Percentiles rank a stretch among this genome's conserved stretches.
Evolutionary conservation across 257 asterid genomes (phyloP).

Genomic region (Euphrasia confusa): DNA sequence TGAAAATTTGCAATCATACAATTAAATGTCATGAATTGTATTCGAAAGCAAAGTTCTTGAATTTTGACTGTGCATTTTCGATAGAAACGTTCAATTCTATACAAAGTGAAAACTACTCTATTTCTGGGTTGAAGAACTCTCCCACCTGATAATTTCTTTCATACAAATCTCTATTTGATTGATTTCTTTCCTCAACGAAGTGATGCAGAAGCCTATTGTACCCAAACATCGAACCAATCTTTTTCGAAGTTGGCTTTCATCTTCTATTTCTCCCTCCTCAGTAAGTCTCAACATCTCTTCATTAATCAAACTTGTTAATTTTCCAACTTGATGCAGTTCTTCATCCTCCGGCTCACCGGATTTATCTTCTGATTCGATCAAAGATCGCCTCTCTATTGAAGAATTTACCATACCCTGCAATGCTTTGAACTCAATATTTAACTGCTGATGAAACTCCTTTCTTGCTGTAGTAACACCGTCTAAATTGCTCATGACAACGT

Average conservation of each 20-base stretch:
- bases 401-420: constrained; percentile 26
- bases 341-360: background rate
- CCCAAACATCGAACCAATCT: constrained; percentile 20
- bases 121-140: too few relatives aligned
- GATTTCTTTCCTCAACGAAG: constrained; percentile 27
- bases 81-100: too few relatives aligned
- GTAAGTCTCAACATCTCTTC: background rate
- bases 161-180: constrained; percentile 12
- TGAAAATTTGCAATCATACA: too few relatives aligned
- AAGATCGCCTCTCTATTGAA: constrained; percentile 8
- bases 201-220: constrained; percentile 29
- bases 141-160: too few relatives aligned
- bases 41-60: too few relatives aligned
- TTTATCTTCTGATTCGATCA: background rate
- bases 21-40: too few relatives aligned
- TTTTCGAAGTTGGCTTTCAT: background rate
- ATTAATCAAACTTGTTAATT: background rate
- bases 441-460: constrained; percentile 29
- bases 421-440: constrained; percentile 19
- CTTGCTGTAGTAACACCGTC: constrained; percentile 20
- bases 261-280: background rate
- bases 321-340: background rate
- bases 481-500: constrained; percentile 25
- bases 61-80: too few relatives aligned
- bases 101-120: too few relatives aligned